Conservation (phyloP, 176 grass and related monocot genomes). For the Aegilops tauschii region DNA sequence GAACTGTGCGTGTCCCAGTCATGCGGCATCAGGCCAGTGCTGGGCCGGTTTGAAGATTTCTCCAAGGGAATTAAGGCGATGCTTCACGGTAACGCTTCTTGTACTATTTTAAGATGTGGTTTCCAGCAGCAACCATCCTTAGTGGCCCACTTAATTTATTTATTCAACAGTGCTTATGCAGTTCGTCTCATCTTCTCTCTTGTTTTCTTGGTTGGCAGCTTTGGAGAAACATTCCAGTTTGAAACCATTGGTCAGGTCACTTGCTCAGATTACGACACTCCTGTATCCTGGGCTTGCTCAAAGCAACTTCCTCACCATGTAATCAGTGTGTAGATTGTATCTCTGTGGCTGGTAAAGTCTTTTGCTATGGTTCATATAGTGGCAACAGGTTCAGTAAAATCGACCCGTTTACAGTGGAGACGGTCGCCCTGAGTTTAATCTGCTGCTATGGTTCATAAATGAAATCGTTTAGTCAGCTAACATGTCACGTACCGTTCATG, state of each 20-base stretch:
- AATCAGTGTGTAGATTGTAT: slow-evolving; percentile 38
- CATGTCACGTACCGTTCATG: background rate
- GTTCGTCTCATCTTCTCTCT: background rate
- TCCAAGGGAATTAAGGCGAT: slow-evolving; percentile 73
- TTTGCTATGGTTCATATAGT: background rate
- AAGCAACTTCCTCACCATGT: slow-evolving; percentile 41
- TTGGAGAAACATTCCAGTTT: slow-evolving; percentile 54
- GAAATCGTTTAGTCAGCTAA: too few relatives aligned
- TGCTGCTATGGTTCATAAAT: background rate
- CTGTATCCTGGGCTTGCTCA: slow-evolving; percentile 57
- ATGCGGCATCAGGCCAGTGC: slow-evolving; percentile 82
- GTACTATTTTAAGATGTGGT: background rate
- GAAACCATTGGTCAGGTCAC: slow-evolving; percentile 46
- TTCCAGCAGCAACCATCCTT: background rate
- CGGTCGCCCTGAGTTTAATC: background rate
- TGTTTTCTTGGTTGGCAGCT: slow-evolving; percentile 32
- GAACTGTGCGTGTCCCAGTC: slow-evolving; percentile 79
- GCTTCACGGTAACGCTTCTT: slow-evolving; percentile 61
- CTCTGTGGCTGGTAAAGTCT: background rate
- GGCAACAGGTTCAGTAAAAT: background rate
- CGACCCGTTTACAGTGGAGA: background rate
- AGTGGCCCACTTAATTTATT: background rate
- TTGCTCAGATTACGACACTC: slow-evolving; percentile 49
- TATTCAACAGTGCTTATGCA: background rate
- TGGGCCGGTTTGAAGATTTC: slow-evolving; percentile 82